These are phyloP conservation scores for Trametes maxima DNA, from an alignment of 768 basidiomycete species.

Conservation along the genomic window DNA sequence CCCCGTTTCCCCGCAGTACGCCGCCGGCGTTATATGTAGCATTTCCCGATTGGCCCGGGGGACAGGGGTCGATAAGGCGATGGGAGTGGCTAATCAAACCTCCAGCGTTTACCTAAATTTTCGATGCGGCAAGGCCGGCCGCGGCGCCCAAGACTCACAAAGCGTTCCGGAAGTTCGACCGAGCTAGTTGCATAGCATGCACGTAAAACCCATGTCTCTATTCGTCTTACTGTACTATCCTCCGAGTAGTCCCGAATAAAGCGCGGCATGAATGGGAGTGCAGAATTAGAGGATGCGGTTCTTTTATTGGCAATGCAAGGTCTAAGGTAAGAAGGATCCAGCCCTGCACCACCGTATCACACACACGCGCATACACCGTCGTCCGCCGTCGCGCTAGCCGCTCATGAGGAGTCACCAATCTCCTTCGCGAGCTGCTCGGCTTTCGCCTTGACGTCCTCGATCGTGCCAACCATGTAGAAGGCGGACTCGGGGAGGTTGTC, in stretches of 20 bases:
- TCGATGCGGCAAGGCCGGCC: too few relatives aligned
- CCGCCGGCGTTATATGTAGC: not conserved
- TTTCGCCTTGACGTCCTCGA: slow-evolving; percentile 96
- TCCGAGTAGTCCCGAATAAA: not conserved
- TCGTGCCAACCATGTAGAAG: slow-evolving; percentile 98
- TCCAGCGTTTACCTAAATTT: too few relatives aligned
- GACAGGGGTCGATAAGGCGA: not conserved
- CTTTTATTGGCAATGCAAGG: slow-evolving; percentile 25
- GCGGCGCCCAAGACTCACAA: too few relatives aligned
- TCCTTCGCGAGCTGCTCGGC: slow-evolving; percentile 98
- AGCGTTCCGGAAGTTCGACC: too few relatives aligned
- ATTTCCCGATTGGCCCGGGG: not conserved
- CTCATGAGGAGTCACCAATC: slow-evolving; percentile 54
- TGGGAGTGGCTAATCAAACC: too few relatives aligned
- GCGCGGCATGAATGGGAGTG: not conserved
- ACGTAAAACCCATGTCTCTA: not conserved
- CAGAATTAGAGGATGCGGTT: slow-evolving; percentile 22
- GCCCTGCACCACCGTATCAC: slow-evolving; percentile 21
- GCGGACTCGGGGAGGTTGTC: slow-evolving; percentile 93
- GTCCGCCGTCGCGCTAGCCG: slow-evolving; percentile 8
- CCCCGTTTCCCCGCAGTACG: not conserved
- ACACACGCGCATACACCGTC: slow-evolving; percentile 15
- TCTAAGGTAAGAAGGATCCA: slow-evolving; percentile 22
- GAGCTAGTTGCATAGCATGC: not conserved
- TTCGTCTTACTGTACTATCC: slow-evolving; percentile 12